These are phyloP conservation scores for Sungouiella thailandica DNA, from an alignment of 805 yeast genomes.

Conservation along the genomic window DNA sequence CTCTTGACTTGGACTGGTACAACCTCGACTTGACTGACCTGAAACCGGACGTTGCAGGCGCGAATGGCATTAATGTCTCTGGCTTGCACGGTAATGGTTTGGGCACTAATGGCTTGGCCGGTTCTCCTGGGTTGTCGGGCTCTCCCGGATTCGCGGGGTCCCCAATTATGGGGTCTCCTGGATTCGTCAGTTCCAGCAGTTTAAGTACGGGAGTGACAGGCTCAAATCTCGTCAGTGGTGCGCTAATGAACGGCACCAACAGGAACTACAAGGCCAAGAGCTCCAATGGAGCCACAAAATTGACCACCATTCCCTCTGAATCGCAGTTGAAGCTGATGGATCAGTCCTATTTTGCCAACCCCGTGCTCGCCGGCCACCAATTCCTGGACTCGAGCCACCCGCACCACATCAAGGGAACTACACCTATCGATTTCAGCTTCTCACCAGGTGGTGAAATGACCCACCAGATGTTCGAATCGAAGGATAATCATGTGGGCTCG, in stretches of 20 bases:
- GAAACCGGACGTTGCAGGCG: too few species aligned
- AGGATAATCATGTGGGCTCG: slow-evolving; percentile 6
- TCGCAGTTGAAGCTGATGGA: slow-evolving; percentile 8
- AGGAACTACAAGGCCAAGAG: background rate
- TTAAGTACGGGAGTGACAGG: too few species aligned
- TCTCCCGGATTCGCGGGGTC: too few species aligned
- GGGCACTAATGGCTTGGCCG: background rate
- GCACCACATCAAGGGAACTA: slow-evolving; percentile 36
- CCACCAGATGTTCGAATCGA: background rate
- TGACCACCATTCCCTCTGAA: slow-evolving; percentile 14
- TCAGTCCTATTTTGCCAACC: slow-evolving; percentile 13
- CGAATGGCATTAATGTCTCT: too few species aligned
- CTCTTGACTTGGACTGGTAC: slow-evolving; percentile 23
- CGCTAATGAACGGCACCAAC: background rate
- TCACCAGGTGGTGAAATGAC: slow-evolving; percentile 11
- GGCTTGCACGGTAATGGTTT: background rate
- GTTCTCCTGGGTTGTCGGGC: background rate
- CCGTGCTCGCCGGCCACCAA: slow-evolving; percentile 19
- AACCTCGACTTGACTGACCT: slow-evolving; percentile 6
- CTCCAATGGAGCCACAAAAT: slow-evolving; percentile 3
- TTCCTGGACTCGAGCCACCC: slow-evolving; percentile 35
- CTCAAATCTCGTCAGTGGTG: too few species aligned
- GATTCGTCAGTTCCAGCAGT: too few species aligned
- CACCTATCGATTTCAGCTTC: slow-evolving; percentile 31
- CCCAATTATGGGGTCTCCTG: too few species aligned